phyloP scores from a whole-genome alignment of 768 basidiomycete species.

The Myochromella boudieri region DNA sequence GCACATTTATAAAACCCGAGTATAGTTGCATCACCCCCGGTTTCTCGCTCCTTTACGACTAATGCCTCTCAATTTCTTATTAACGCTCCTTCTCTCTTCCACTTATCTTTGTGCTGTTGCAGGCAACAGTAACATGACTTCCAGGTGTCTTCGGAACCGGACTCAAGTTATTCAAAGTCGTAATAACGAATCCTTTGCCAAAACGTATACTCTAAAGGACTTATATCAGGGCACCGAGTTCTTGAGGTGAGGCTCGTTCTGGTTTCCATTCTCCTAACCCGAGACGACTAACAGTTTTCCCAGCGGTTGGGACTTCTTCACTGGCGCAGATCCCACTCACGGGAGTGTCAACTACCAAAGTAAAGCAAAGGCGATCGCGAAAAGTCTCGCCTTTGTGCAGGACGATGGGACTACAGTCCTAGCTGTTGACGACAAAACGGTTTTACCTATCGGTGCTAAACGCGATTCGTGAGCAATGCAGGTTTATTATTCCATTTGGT shows the following conservation, averaged over 20 bases:
- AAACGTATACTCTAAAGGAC: constrained; percentile 30
- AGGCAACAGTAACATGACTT: constrained; percentile 26
- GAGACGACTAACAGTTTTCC: too few species aligned
- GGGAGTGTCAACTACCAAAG: constrained; percentile 65
- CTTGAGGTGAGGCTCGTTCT: constrained; percentile 49
- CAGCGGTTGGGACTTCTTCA: constrained; percentile 72
- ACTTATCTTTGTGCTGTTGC: constrained; percentile 25
- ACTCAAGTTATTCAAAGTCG: constrained; percentile 19
- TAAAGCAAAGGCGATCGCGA: constrained; percentile 42
- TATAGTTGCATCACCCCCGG: background rate
- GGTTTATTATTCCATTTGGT: constrained; percentile 6
- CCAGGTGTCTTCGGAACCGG: constrained; percentile 21
- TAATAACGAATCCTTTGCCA: constrained; percentile 20
- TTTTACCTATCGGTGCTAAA: constrained; percentile 46
- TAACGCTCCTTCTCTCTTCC: constrained; percentile 5
- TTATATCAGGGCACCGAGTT: constrained; percentile 52
- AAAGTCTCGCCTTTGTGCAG: constrained; percentile 64
- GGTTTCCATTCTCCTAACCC: too few species aligned
- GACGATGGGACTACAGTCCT: constrained; percentile 55
- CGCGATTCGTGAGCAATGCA: constrained; percentile 51
- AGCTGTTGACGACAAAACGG: constrained; percentile 59
- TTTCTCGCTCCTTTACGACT: background rate
- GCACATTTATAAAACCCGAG: constrained; percentile 7
- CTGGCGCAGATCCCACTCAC: constrained; percentile 62
- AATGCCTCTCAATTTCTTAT: too few species aligned